Evolutionary conservation across 2,329 filamentous ascomycete species (phyloP).

Genomic region (Elsinoe ampelina): DNA sequence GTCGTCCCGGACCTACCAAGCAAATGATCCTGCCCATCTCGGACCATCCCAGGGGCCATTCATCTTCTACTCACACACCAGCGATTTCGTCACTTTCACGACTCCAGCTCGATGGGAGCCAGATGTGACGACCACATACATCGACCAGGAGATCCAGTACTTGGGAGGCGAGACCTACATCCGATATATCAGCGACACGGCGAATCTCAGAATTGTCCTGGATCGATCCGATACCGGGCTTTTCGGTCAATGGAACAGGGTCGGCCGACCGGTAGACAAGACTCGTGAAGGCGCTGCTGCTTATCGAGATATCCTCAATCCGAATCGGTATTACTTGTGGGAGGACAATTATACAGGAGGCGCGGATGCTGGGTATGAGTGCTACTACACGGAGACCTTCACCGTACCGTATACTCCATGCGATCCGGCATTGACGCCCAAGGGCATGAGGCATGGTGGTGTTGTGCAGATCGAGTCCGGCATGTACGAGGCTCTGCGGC

Average conservation of each 20-base stretch:
- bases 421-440: not conserved
- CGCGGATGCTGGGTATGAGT: not conserved
- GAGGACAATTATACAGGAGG: not conserved
- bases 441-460: not conserved
- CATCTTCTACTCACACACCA: constrained; percentile 48
- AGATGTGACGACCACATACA: constrained; percentile 37
- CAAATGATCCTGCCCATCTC: constrained; percentile 41
- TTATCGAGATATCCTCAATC: constrained; percentile 2
- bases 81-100: constrained; percentile 46
- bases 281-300: not conserved
- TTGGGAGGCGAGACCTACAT: constrained; percentile 34
- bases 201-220: constrained; percentile 43
- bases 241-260: constrained; percentile 41
- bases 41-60: constrained; percentile 28
- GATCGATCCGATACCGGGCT: constrained; percentile 42
- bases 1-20: constrained; percentile 38
- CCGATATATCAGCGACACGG: constrained; percentile 49
- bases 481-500: not conserved
- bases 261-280: not conserved
- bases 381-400: constrained; percentile 3
- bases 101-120: constrained; percentile 44
- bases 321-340: not conserved
- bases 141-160: constrained; percentile 48
- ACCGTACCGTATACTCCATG: not conserved
- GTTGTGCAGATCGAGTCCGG: not conserved